Evolutionary conservation across 208 protist species (phyloP).

Genomic region (Trypanosoma scelopori): DNA sequence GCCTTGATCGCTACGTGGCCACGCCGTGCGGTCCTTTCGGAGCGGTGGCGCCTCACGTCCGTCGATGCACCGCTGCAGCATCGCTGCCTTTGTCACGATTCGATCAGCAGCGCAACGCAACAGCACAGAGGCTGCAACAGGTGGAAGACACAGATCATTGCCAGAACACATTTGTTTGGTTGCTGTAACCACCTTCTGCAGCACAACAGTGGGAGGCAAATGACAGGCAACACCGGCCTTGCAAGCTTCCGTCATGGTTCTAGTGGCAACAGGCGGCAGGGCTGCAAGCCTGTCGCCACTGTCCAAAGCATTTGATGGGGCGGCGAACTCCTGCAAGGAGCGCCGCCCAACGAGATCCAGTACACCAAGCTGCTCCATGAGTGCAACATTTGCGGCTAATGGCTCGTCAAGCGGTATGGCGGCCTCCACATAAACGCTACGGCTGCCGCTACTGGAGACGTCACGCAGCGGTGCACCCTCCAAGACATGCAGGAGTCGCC

Average conservation of each 20-base stretch:
- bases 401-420: conserved; percentile 17
- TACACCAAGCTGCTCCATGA: conserved; percentile 27
- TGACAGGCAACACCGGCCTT: conserved; percentile 14
- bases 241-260: conserved; percentile 20
- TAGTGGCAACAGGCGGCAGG: background rate
- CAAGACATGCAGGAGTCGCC: conserved; percentile 7
- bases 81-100: background rate
- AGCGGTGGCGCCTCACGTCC: background rate
- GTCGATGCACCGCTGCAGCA: conserved; percentile 5
- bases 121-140: conserved; percentile 2
- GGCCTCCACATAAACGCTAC: background rate
- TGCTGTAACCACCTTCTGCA: conserved; percentile 14
- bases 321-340: background rate
- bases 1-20: conserved; percentile 12
- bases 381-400: conserved; percentile 1
- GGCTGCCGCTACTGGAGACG: background rate
- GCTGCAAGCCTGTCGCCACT: background rate
- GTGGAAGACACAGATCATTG: background rate
- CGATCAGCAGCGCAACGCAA: conserved; percentile 7
- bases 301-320: background rate
- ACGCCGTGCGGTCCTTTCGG: background rate
- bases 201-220: conserved; percentile 11
- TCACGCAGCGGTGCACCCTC: background rate
- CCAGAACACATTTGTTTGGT: background rate
- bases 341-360: conserved; percentile 16